A percentile compares a stretch with the other conserved stretches of the same genome.
Conservation (phyloP, 75 land plant genomes). For the Pinus taeda region DNA sequence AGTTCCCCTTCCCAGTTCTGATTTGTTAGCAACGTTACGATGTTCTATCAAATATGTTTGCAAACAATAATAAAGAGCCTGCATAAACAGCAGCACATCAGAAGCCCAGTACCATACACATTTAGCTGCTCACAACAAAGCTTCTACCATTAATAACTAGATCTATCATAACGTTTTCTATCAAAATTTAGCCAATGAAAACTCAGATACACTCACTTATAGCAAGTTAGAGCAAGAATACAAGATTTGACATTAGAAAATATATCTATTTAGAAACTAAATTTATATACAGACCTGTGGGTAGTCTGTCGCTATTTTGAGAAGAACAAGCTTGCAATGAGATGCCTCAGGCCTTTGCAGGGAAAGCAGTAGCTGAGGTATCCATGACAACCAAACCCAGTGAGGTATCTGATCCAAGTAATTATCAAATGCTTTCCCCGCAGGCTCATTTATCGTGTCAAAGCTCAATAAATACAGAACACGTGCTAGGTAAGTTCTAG, state of each 20-base stretch:
- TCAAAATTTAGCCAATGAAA: neutral
- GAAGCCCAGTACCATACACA: neutral
- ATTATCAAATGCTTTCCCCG: conserved; percentile 91
- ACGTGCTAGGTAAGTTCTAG: conserved; percentile 91
- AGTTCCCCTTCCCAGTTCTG: conserved; percentile 17
- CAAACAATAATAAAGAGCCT: conserved; percentile 52
- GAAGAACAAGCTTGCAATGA: conserved; percentile 89
- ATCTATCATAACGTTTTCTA: neutral
- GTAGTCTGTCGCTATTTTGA: conserved; percentile 78
- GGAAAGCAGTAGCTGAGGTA: conserved; percentile 95
- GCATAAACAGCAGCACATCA: neutral
- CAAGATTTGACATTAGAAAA: neutral
- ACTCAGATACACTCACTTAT: neutral
- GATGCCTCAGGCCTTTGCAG: conserved; percentile 94
- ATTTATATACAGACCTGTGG: conserved; percentile 69
- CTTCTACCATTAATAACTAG: neutral
- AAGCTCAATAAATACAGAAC: conserved; percentile 92
- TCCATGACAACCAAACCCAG: conserved; percentile 99
- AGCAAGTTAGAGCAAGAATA: neutral
- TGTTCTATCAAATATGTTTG: conserved; percentile 43
- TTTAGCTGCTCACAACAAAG: neutral
- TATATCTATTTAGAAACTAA: neutral
- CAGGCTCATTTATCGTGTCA: conserved; percentile 89
- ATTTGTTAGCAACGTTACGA: conserved; percentile 25
- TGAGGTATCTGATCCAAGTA: conserved; percentile 88